A percentile compares a stretch with the other conserved stretches of the same genome.
These are phyloP conservation scores for Psilocybe subaeruginosa DNA, from an alignment of 768 basidiomycete genomes.

Conservation along the genomic window DNA sequence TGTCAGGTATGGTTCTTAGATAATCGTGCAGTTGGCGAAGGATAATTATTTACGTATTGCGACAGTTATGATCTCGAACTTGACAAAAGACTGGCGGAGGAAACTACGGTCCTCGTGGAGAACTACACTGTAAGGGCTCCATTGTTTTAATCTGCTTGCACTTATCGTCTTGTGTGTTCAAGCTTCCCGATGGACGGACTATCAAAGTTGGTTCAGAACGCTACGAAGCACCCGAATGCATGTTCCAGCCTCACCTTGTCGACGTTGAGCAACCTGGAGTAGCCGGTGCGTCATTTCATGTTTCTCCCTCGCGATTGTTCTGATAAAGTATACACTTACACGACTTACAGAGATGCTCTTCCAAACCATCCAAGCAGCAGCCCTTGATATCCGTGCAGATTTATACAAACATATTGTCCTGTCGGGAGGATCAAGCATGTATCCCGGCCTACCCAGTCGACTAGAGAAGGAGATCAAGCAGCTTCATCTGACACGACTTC, in stretches of 20 bases:
- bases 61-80: conserved; percentile 93
- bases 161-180: conserved; percentile 15
- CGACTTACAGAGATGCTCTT: conserved; percentile 83
- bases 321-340: neutral
- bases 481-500: conserved; percentile 90
- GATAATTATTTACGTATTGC: neutral
- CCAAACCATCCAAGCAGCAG: conserved; percentile 90
- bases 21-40: neutral
- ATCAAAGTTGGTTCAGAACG: conserved; percentile 99
- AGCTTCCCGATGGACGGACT: conserved; percentile 93
- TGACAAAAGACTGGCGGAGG: conserved; percentile 91
- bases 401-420: conserved; percentile 98
- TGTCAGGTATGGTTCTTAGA: conserved; percentile 63
- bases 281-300: conserved; percentile 59
- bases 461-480: conserved; percentile 99
- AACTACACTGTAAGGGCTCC: conserved; percentile 82
- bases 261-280: conserved; percentile 97
- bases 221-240: conserved; percentile 98
- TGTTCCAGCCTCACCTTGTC: conserved; percentile 99
- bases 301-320: neutral
- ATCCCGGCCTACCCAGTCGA: conserved; percentile 94
- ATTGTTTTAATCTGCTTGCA: neutral
- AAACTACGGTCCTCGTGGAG: conserved; percentile 96
- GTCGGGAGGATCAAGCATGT: conserved; percentile 98
- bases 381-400: conserved; percentile 87